phyloP scores from a whole-genome alignment of 139 green algal genomes.

The Picochlorum sp. region DNA sequence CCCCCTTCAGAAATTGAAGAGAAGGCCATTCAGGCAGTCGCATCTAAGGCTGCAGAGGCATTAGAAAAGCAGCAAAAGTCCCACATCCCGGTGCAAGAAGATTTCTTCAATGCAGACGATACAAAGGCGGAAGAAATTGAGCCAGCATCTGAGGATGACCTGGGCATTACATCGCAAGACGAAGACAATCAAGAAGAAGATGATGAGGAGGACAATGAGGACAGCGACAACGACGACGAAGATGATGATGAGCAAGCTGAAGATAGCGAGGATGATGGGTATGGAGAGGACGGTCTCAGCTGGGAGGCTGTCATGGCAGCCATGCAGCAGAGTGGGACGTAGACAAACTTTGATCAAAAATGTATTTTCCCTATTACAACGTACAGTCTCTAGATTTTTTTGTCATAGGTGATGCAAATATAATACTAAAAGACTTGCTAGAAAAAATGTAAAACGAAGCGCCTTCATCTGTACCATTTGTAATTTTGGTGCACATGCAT shows the following conservation, averaged over 20 bases:
- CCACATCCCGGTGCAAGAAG: conserved; percentile 49
- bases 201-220: conserved; percentile 5
- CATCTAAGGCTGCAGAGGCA: conserved; percentile 29
- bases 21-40: conserved; percentile 29
- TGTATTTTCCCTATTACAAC: too few species aligned
- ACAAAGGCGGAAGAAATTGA: conserved; percentile 9
- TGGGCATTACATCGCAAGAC: too few species aligned
- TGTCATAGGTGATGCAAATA: too few species aligned
- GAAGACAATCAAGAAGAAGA: not conserved
- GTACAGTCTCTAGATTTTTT: too few species aligned
- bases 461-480: too few species aligned
- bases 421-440: too few species aligned
- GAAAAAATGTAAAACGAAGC: too few species aligned
- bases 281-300: conserved; percentile 61
- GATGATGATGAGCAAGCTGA: conserved; percentile 31
- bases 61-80: conserved; percentile 33
- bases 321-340: conserved; percentile 27
- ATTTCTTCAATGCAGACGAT: conserved; percentile 60
- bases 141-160: not conserved
- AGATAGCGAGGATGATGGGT: conserved; percentile 55
- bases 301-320: conserved; percentile 78
- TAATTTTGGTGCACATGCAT: too few species aligned
- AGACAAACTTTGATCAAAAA: not conserved
- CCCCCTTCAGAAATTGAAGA: conserved; percentile 6
- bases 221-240: conserved; percentile 7